Conservation (phyloP, 106 monocot genomes). For the Vanilla planifolia region DNA sequence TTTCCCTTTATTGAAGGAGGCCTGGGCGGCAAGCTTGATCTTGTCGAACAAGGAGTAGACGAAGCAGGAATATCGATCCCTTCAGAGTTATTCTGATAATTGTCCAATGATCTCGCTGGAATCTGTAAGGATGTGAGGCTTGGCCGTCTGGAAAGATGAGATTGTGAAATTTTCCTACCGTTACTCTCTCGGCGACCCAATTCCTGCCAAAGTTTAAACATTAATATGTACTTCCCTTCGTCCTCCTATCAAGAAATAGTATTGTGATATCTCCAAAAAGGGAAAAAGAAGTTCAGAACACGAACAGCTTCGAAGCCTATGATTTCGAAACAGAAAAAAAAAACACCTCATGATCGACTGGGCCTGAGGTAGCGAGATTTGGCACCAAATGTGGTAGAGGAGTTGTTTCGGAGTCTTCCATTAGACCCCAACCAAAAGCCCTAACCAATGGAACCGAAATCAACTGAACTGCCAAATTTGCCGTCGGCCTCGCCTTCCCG, state of each 20-base stretch:
- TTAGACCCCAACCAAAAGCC: background rate
- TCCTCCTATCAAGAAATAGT: background rate
- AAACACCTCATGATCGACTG: slow-evolving; percentile 1
- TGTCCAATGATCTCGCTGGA: slow-evolving; percentile 55
- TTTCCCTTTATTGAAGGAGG: slow-evolving; percentile 64
- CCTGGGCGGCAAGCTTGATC: slow-evolving; percentile 72
- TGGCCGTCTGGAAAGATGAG: slow-evolving; percentile 35
- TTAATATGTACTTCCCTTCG: background rate
- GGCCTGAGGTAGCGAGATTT: background rate
- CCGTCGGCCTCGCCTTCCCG: no score
- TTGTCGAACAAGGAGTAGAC: slow-evolving; percentile 47
- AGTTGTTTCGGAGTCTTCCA: background rate
- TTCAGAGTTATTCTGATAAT: slow-evolving; percentile 28
- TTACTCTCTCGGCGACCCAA: slow-evolving; percentile 16
- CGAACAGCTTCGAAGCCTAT: background rate
- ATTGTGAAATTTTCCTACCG: slow-evolving; percentile 22
- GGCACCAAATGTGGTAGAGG: background rate
- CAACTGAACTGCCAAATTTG: background rate
- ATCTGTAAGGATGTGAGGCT: slow-evolving; percentile 72
- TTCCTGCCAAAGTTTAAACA: slow-evolving; percentile 18
- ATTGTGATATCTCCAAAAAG: background rate
- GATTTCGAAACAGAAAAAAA: background rate
- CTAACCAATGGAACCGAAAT: background rate
- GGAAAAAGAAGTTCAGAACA: background rate
- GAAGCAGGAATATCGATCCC: slow-evolving; percentile 22